Evolutionary conservation across 352 stramenopile species (phyloP), one percentile per base, ranked within the genome.

Genomic region (Blastocystis sp.): DNA sequence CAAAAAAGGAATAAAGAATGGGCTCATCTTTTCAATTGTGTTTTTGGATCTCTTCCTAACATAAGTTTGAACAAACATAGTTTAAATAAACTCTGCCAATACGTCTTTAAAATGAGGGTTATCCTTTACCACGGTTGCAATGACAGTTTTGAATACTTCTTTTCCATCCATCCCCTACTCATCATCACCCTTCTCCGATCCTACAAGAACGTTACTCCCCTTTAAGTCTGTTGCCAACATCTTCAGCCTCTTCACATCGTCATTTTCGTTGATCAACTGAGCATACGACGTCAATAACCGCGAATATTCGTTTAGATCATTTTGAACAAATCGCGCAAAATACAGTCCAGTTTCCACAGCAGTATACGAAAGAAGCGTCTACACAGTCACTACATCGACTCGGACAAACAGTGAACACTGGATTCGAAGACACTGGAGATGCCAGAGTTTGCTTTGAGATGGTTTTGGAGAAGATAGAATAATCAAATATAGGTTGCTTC

Each of bases 41-140:
- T 34, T 34, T 34, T 34, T 34, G 29, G 29, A 34, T 34, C 29
- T 34, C 29, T 34, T 34, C 29, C 29, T 34, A 34, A 34, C 29
- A 34, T 34, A 34, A 34, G 13, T 59, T 59, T n/a, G 13, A 13
- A 59, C 50, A 59, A 59, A 59, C 50, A 59, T n/a, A 59, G 20
- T 59, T 59, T n/a, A 59, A 59, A 59, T 59, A 59, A n/a, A 59
- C 13, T 59, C 50, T 13, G 53, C 11, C 26, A 84, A 45, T 54
- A 68, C 64, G 5, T 84, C 73, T 23, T 29, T 26, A 53, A 84
- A 84, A 11, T 26, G 43, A 50, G 53, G 26, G 66, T 66, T 66
- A 20, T 84, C 73, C 73, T 84, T 84, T 15, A 84, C 73, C 18
- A 84, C 29, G 37, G 73, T 50, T 54, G 26, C 47, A 9, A 84